Evolutionary conservation across 73 alveolate species (phyloP), one percentile per base, ranked within the genome.

Genomic region (Blepharisma stoltei): DNA sequence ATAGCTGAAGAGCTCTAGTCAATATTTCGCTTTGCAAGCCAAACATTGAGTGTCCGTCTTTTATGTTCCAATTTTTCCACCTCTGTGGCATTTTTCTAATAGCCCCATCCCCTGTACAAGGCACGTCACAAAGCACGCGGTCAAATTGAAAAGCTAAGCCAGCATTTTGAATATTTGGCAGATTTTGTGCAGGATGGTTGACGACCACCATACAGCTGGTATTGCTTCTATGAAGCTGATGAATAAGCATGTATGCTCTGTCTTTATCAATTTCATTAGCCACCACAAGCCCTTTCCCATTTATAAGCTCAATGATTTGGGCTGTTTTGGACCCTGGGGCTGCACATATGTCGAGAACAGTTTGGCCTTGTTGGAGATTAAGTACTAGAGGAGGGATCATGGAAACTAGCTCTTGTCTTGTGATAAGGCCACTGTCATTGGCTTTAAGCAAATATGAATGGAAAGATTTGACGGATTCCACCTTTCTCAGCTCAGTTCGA

Each of bases 261-360:
- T 95, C 85, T 52, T 54, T 54, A 80, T 96, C 97, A 11, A 89
- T 94, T 81, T 96, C 99, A 83, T 96, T 96, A 7, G 99, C 99
- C 48, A 96, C 83, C 0, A 96, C 93, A 55, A 88, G 83, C 54
- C 98, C 99, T 54, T 81, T 69, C 6, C 78, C 49, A 7, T 67
- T 25, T 77, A 95, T 71, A 38, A 92, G 54, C 83, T 97, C 99
- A 55, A 97, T 83, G 54, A 92, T 76, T 84, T 97, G 94, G 47
- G 98, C 91, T 27, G 99, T 97, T 85, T 97, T 97, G 81, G 98
- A 76, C 53, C 99, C 99, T 54, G 99, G 99, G 1, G 99, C 99
- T 4, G 99, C 99, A 82, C 99, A 97, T 94, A 97, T 91, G 81
- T 97, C 99, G 49, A 83, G 25, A 55, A 95, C 90, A 6, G 81